Base-by-base conservation (phyloP, 2,329 filamentous ascomycete genomes). In the Penicillium griseofulvum region DNA sequence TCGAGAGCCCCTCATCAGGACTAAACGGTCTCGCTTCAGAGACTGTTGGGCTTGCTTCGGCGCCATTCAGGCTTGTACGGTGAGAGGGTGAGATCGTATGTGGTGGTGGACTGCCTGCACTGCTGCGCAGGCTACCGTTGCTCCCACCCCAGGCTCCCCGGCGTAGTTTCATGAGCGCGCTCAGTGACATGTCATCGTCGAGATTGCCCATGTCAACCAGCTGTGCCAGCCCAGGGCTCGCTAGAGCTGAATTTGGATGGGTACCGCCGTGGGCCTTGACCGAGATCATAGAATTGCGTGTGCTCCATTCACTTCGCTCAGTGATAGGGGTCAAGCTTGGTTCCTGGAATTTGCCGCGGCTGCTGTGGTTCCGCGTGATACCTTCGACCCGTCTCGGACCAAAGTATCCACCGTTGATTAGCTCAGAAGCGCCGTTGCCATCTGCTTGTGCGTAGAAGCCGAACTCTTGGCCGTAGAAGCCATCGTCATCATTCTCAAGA, bases 311-410 rank as follows among this genome's bases (percentile, higher is more conserved):
- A 56, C 90, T 96, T 12, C 92, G 85, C 71, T 97, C 94, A 0
- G 93, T 97, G 65, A 99, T 97, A 6, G 94, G 94, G 1, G 94
- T 97, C 45, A 99, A 78, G 65, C 94, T 97, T 1, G 94, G 93
- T 70, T 97, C 93, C 38, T 88, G 85, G 19, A 89, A 89, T 29
- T 87, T 84, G 49, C 87, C 80, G 14, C 87, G 85, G 19, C 90
- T 91, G 61, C 89, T 94, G 52, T 85, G 85, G 59, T 81, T 87
- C 34, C 90, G 84, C 50, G 76, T 76, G 38, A 87, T 65, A 3
- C 80, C 79, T 55, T 86, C 82, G 16, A 87, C 74, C 2, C 87
- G 87, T 19, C 87, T 85, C 0, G 89, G 85, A 1, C 90, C 91
- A 68, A 97, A 97, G 74, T 90, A 96, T 19, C 94, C 94, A 28